Percentiles rank a stretch among this genome's conserved stretches.
Conservation (phyloP, 2,329 filamentous ascomycete genomes). For the Epicoccum sorghinum region DNA sequence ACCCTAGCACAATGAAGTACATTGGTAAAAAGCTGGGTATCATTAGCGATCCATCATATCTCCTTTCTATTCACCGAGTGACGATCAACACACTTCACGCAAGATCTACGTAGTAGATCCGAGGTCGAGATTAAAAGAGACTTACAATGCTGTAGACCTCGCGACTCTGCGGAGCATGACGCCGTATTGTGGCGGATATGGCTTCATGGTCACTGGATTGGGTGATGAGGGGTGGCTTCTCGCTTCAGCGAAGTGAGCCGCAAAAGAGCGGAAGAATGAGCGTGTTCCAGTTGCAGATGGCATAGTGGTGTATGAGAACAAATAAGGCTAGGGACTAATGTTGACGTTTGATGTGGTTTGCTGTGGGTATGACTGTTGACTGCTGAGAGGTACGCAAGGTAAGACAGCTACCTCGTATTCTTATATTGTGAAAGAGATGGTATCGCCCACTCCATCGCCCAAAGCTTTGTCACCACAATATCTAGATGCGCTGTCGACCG, state of each 20-base stretch:
- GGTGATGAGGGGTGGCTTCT: neutral
- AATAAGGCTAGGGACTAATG: neutral
- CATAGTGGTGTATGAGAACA: neutral
- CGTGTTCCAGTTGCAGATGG: conserved; percentile 3
- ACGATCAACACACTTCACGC: neutral
- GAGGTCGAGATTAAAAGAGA: neutral
- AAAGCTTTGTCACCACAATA: neutral
- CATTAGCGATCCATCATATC: neutral
- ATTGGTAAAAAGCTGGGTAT: neutral
- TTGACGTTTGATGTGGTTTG: neutral
- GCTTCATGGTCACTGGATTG: neutral
- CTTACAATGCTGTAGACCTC: conserved; percentile 7
- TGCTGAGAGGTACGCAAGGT: neutral
- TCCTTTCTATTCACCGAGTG: neutral
- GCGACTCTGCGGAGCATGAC: conserved; percentile 1
- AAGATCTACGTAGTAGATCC: too few relatives aligned
- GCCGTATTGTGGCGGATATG: conserved; percentile 6
- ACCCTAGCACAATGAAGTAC: conserved; percentile 6
- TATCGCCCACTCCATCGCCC: neutral
- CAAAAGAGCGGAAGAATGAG: conserved; percentile 6
- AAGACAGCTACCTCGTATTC: neutral
- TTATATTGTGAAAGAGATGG: neutral
- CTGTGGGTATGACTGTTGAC: neutral
- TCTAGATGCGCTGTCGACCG: neutral
- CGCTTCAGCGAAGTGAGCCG: neutral